Evolutionary conservation across 2,329 filamentous ascomycete genomes (phyloP), one percentile per base, ranked within the genome.

Genomic region (Falciphora oryzae): DNA sequence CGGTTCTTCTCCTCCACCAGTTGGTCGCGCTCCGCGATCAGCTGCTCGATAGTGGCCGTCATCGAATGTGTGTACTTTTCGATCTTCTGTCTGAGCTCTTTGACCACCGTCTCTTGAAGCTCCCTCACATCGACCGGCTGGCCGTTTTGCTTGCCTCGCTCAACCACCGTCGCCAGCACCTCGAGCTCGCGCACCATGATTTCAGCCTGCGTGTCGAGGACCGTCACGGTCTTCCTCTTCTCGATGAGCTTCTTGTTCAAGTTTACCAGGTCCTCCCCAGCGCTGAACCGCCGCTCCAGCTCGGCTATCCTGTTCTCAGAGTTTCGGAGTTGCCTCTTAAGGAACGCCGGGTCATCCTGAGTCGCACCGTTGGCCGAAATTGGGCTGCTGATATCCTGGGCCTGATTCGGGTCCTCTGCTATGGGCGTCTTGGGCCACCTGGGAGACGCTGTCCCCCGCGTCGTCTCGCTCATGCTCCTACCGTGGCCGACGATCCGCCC

Each of bases 161-260:
- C 90, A 27, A 97, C 87, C 73, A 95, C 94, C 59, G 93, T 92
- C 4, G 92, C 93, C 71, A 97, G 85, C 53, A 94, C 89, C 73
- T 96, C 92, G 25, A 98, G 81, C 75, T 98, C 93, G 57, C 91
- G 89, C 71, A 98, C 91, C 78, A 97, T 94, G 75, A 98, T 93
- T 77, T 98, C 94, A 62, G 93, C 92, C 76, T 97, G 92, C 0
- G 93, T 94, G 74, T 98, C 94, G 63, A 98, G 81, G 25, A 96
- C 91, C 8, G 94, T 94, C 75, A 99, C 95, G 0, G 95, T 98
- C 71, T 96, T 97, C 65, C 95, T 85, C 80, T 98, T 98, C 76
- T 98, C 93, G 50, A 91, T 84, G 29, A 98, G 80, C 73, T 93
- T 94, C 70, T 90, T 93, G 76, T 96, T 96, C 35, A 96, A 87